Percentiles rank a stretch among this genome's conserved stretches.
These are phyloP conservation scores for Monosporascus cannonballus DNA, from an alignment of 2,329 filamentous ascomycete species.

Conservation along the genomic window DNA sequence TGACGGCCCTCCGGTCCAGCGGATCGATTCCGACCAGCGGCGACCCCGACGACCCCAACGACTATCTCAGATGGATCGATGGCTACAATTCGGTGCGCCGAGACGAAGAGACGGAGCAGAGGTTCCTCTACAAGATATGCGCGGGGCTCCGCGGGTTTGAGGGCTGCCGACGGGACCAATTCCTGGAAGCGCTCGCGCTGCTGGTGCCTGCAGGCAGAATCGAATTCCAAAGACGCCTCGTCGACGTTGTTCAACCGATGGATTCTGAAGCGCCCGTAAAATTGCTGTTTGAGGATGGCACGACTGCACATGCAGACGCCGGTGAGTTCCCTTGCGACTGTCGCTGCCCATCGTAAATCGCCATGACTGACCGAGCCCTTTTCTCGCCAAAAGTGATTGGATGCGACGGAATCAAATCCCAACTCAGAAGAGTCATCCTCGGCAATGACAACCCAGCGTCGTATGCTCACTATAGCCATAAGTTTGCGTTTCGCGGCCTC, in stretches of 20 bases:
- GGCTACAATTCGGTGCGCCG: conserved; percentile 13
- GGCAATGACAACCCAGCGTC: no score
- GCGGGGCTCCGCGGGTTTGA: conserved; percentile 12
- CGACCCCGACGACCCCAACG: conserved; percentile 11
- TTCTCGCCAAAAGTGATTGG: not conserved
- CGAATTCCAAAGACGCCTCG: conserved; percentile 34
- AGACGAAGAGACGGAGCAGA: conserved; percentile 10
- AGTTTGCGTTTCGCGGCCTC: no score
- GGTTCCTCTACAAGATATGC: conserved; percentile 8
- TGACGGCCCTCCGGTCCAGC: conserved; percentile 14
- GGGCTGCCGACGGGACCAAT: conserved; percentile 37
- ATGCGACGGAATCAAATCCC: no score
- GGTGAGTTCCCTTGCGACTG: conserved; percentile 13
- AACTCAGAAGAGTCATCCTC: no score
- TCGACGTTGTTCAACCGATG: conserved; percentile 27
- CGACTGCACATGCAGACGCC: conserved; percentile 28
- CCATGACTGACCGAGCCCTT: no score
- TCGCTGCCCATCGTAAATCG: no score
- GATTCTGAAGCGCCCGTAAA: no score
- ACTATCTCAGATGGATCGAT: conserved; percentile 15
- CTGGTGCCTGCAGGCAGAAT: conserved; percentile 36
- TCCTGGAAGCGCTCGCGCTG: conserved; percentile 41
- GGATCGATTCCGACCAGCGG: conserved; percentile 1
- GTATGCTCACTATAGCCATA: no score
- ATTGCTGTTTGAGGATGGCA: conserved; percentile 39